Base-by-base conservation (phyloP, 2,329 filamentous ascomycete species). In the Dendrostoma leiphaemia region DNA sequence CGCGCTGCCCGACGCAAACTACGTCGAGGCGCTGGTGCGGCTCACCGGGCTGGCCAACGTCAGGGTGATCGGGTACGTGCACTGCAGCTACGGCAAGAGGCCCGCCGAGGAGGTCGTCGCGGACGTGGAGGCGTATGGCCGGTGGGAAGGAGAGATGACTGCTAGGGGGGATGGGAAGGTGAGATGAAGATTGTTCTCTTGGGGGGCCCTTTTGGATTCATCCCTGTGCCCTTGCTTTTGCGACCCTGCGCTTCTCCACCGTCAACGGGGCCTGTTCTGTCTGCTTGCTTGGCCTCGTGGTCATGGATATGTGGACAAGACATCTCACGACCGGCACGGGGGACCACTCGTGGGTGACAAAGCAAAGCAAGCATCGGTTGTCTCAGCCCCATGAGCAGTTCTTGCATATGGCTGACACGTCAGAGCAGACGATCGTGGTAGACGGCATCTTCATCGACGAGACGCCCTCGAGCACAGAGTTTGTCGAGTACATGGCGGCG, bases 401-500 rank as follows among this genome's bases (percentile, higher is more conserved):
- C n/a, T n/a, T n/a, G n/a, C n/a, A n/a, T 41, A 12, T n/a, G 26
- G 19, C 34, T 15, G 19, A 26, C 17, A 6, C 26, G 8, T 6
- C 23, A 8, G 35, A 32, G 23, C 19, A 57, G 56, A 65, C 65
- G 37, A 63, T 79, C 48, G 65, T 70, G 21, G 65, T 79, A 60
- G 68, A 69, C 50, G 75, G 74, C 48, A 76, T 79, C 60, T 78
- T 79, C 62, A 73, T 78, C 54, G 76, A 78, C 57, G 75, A 79
- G 63, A 73, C 71, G 38, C 75, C 75, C 4, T 65, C 62, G 19
- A 62, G 61, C 21, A 53, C 57, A 13, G 41, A 45, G 15, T 47
- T 60, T 46, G 55, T 57, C 21, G 45, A 57, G 41, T 64, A 61
- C 56, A 62, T 64, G 63, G 60, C 64, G 15, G 47, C 57, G 21